Conservation (phyloP, 352 stramenopile species). For the Thalassiosira mediterranea region DNA sequence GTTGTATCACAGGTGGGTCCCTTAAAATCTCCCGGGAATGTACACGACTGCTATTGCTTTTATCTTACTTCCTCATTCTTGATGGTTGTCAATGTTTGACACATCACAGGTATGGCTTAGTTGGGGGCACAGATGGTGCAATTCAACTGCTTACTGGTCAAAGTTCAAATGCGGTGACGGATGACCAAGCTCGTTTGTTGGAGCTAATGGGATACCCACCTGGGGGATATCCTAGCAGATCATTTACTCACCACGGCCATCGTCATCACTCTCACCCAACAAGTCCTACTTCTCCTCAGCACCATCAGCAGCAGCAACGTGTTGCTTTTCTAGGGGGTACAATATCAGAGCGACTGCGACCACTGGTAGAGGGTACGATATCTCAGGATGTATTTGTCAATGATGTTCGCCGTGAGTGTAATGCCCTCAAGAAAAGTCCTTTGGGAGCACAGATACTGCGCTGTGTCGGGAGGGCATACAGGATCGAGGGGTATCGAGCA, state of each 20-base stretch:
- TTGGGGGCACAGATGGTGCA: constrained; percentile 48
- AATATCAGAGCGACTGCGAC: constrained; percentile 69
- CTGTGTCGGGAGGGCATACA: constrained; percentile 75
- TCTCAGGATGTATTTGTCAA: constrained; percentile 45
- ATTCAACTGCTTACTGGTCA: constrained; percentile 60
- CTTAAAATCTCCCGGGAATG: too few species aligned
- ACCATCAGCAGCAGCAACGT: constrained; percentile 24
- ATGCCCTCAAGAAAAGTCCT: constrained; percentile 57
- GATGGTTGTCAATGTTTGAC: too few species aligned
- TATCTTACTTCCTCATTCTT: too few species aligned
- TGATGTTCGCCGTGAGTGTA: constrained; percentile 53
- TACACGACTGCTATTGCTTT: too few species aligned
- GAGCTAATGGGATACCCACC: constrained; percentile 72
- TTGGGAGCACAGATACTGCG: constrained; percentile 75
- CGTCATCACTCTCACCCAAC: neutral
- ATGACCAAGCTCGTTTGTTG: constrained; percentile 48
- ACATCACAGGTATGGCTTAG: constrained; percentile 72
- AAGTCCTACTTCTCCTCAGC: neutral
- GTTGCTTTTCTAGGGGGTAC: constrained; percentile 52
- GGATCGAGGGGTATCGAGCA: constrained; percentile 57
- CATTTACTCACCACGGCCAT: neutral
- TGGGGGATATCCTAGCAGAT: neutral
- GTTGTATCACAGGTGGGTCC: constrained; percentile 81
- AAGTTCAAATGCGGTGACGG: neutral
- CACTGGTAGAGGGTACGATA: constrained; percentile 69